A percentile compares a stretch with the other conserved stretches of the same genome.
These are phyloP conservation scores for Bromus sterilis DNA, from an alignment of 176 grass and related monocot species.

Conservation along the genomic window DNA sequence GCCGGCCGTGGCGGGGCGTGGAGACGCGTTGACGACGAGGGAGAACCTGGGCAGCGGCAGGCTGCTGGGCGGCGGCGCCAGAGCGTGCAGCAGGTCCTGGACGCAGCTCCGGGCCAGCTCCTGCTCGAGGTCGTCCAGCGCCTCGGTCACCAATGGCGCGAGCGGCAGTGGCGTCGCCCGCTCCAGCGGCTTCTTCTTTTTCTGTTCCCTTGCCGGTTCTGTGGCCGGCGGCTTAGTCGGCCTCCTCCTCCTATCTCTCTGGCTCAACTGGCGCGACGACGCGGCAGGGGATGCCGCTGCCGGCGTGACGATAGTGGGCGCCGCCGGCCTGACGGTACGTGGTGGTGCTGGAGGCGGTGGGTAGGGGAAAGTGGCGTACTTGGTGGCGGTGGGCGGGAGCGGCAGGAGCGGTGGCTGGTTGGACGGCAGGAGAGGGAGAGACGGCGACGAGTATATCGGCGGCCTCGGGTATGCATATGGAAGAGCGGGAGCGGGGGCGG, in stretches of 20 bases:
- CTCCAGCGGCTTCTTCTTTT: constrained; percentile 44
- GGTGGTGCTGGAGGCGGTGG: background rate
- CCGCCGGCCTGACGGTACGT: background rate
- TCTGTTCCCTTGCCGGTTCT: background rate
- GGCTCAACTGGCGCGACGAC: background rate
- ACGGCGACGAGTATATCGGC: constrained; percentile 27
- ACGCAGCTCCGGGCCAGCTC: constrained; percentile 37
- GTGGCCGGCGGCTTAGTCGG: constrained; percentile 19
- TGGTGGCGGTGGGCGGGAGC: constrained; percentile 33
- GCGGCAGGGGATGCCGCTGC: background rate
- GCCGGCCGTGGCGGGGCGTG: background rate
- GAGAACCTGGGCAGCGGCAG: constrained; percentile 62
- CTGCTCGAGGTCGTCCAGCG: constrained; percentile 51
- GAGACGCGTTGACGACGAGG: constrained; percentile 15
- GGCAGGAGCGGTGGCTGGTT: constrained; percentile 58
- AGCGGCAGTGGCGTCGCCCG: constrained; percentile 44
- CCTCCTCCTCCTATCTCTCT: constrained; percentile 34
- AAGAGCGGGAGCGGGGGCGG: background rate
- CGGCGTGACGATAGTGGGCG: background rate
- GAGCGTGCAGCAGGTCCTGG: constrained; percentile 43
- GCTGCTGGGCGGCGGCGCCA: constrained; percentile 60
- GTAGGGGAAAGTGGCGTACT: constrained; percentile 21
- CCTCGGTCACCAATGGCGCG: constrained; percentile 17
- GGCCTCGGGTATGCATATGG: background rate
- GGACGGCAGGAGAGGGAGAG: constrained; percentile 43